Conservation (phyloP, 352 stramenopile species). For the Phytophthora sojae region DNA sequence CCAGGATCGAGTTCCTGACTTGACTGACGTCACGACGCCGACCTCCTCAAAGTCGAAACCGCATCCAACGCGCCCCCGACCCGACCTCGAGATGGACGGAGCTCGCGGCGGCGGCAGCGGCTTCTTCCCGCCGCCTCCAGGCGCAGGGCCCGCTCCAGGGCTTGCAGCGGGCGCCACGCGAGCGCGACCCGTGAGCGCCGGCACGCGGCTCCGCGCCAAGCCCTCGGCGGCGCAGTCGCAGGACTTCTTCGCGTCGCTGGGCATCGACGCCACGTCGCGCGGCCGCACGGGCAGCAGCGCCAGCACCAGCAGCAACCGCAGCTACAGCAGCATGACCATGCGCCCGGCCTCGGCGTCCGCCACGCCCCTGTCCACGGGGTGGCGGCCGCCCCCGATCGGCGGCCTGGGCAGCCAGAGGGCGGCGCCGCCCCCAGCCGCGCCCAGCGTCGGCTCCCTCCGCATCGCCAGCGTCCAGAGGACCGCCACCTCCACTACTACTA, state of each 20-base stretch:
- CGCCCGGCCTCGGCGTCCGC: slow-evolving; percentile 21
- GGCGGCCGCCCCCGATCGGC: slow-evolving; percentile 34
- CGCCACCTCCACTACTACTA: too few species aligned
- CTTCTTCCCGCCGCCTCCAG: slow-evolving; percentile 28
- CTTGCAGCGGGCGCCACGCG: slow-evolving; percentile 14
- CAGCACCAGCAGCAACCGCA: slow-evolving; percentile 45
- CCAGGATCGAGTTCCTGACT: background rate
- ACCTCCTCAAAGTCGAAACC: slow-evolving; percentile 34
- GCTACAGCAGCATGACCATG: slow-evolving; percentile 41
- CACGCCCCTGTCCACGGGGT: slow-evolving; percentile 19
- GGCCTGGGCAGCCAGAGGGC: slow-evolving; percentile 27
- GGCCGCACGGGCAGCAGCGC: slow-evolving; percentile 27
- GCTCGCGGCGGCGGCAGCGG: slow-evolving; percentile 26
- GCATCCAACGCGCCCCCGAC: slow-evolving; percentile 28
- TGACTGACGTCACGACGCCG: background rate
- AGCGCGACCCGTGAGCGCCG: slow-evolving; percentile 58
- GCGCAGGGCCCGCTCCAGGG: slow-evolving; percentile 1
- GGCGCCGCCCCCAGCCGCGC: slow-evolving; percentile 1
- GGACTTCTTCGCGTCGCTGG: slow-evolving; percentile 68
- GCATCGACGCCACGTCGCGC: slow-evolving; percentile 40
- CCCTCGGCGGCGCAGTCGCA: slow-evolving; percentile 38
- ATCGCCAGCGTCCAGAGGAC: slow-evolving; percentile 17
- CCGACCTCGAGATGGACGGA: slow-evolving; percentile 35
- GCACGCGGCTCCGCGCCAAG: slow-evolving; percentile 69
- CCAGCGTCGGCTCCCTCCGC: slow-evolving; percentile 17